Evolutionary conservation across 371 early-diverging fungal species (phyloP).

Genomic region (Circinella minor): DNA sequence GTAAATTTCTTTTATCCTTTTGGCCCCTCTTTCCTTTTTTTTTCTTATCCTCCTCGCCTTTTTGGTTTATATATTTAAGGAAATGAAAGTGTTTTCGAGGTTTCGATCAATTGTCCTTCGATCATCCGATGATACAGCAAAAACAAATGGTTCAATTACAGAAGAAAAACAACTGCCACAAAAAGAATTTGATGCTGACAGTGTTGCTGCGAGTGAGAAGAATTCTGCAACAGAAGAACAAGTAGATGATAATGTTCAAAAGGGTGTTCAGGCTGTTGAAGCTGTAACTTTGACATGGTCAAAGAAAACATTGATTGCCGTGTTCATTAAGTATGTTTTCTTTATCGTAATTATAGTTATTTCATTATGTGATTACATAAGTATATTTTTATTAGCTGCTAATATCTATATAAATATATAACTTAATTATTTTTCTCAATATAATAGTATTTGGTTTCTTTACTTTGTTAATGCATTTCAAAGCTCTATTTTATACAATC

Average conservation of each 20-base stretch:
- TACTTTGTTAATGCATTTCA: conserved; percentile 25
- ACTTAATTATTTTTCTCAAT: too few relatives aligned
- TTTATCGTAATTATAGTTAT: too few relatives aligned
- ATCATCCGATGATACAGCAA: neutral
- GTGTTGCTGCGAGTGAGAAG: neutral
- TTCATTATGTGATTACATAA: too few relatives aligned
- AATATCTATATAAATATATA: too few relatives aligned
- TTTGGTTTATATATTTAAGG: neutral
- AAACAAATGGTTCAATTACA: conserved; percentile 8
- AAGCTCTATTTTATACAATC: conserved; percentile 22
- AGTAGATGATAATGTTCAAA: conserved; percentile 13
- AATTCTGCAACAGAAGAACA: neutral
- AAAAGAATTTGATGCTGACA: conserved; percentile 19
- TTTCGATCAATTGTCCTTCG: neutral
- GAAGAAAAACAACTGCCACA: conserved; percentile 5
- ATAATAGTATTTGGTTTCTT: conserved; percentile 23
- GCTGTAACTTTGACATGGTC: conserved; percentile 26
- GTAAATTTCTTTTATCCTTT: neutral
- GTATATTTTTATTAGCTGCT: too few relatives aligned
- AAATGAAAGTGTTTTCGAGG: conserved; percentile 7
- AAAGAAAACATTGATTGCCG: conserved; percentile 15
- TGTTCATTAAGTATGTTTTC: conserved; percentile 15
- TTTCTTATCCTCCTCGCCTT: neutral
- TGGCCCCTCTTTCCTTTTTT: neutral
- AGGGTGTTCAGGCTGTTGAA: conserved; percentile 20